Conservation (phyloP, 768 basidiomycete species). For the Artomyces pyxidatus region DNA sequence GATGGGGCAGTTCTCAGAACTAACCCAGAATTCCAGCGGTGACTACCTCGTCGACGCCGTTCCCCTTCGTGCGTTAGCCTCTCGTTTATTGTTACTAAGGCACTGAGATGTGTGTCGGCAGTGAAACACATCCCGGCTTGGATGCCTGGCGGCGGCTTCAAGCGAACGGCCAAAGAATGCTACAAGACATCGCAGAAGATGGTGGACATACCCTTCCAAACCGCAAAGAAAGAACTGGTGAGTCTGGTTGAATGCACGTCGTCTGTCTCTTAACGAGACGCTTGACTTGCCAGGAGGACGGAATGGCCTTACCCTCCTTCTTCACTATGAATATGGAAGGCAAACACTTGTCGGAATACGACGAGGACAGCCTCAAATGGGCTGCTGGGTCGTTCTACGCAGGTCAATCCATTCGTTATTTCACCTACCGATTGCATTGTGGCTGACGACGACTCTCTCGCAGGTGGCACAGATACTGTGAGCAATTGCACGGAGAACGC, state of each 20-base stretch:
- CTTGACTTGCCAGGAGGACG: background rate
- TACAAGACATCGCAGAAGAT: background rate
- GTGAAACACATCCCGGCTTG: slow-evolving; percentile 3
- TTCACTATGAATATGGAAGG: too few species aligned
- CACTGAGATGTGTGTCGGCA: background rate
- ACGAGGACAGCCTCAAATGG: slow-evolving; percentile 1
- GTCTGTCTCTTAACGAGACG: background rate
- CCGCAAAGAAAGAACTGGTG: slow-evolving; percentile 4
- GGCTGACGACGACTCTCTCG: too few species aligned
- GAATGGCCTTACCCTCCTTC: slow-evolving; percentile 1
- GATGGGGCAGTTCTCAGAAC: background rate
- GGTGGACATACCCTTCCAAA: slow-evolving; percentile 3
- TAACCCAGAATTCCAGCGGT: background rate
- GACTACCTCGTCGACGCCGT: slow-evolving; percentile 1
- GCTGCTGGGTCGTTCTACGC: slow-evolving; percentile 4
- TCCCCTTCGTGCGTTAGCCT: background rate
- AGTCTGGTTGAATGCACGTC: too few species aligned
- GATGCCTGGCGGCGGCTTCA: slow-evolving; percentile 1
- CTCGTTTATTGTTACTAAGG: background rate
- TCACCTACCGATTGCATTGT: too few species aligned
- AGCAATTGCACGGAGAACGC: too few species aligned
- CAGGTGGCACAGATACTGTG: slow-evolving; percentile 13
- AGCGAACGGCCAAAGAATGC: background rate
- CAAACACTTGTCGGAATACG: background rate
- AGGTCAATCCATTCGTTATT: background rate